Evolutionary conservation across 441 rosid genomes (phyloP).

Genomic region (Populus trichocarpa): DNA sequence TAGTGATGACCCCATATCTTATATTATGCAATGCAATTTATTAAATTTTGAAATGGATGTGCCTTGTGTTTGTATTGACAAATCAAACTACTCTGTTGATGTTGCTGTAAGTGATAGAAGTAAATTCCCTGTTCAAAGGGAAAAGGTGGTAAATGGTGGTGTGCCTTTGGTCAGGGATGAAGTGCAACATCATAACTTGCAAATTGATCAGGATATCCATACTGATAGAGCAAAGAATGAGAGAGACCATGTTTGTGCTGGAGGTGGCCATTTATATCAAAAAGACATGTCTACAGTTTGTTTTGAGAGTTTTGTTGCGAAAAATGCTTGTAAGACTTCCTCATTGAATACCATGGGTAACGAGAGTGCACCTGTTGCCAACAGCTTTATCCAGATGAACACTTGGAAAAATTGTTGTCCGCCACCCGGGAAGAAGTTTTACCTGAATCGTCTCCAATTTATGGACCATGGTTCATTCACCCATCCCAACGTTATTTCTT

Average conservation of each 20-base stretch:
- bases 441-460: conserved; percentile 65
- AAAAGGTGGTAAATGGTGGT: conserved; percentile 20
- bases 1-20: conserved; percentile 57
- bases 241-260: background rate
- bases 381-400: conserved; percentile 10
- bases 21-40: conserved; percentile 37
- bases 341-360: conserved; percentile 11
- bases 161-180: conserved; percentile 23
- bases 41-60: conserved; percentile 29
- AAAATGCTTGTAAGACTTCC: conserved; percentile 8
- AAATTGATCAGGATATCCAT: conserved; percentile 2
- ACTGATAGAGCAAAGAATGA: background rate
- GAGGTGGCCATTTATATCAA: conserved; percentile 9
- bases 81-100: background rate
- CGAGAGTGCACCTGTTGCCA: conserved; percentile 19
- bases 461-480: conserved; percentile 35
- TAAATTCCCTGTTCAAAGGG: conserved; percentile 20
- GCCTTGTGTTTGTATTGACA: conserved; percentile 16
- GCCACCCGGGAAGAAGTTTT: conserved; percentile 63
- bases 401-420: conserved; percentile 1
- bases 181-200: conserved; percentile 18
- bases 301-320: conserved; percentile 11
- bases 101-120: background rate
- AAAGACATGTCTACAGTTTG: conserved; percentile 18
- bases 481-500: conserved; percentile 47